phyloP scores from a whole-genome alignment of 2,329 filamentous ascomycete genomes.

The Fusarium sp. region DNA sequence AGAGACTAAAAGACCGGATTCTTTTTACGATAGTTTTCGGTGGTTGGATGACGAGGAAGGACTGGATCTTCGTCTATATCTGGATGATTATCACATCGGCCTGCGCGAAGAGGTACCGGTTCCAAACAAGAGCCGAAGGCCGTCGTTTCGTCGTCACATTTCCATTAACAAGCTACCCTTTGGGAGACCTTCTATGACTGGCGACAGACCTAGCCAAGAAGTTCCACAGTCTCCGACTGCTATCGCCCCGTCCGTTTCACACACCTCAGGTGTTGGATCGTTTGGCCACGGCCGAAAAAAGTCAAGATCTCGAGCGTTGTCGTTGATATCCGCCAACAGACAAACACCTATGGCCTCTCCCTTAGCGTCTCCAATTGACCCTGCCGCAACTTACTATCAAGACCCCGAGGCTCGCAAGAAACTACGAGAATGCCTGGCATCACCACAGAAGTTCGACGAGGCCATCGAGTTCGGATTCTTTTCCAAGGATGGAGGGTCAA shows the following conservation, averaged over 20 bases:
- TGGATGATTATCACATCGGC: constrained; percentile 78
- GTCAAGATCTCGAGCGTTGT: constrained; percentile 66
- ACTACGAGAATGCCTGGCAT: constrained; percentile 85
- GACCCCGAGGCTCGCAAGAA: constrained; percentile 90
- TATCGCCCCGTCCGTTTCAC: constrained; percentile 36
- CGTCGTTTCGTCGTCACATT: constrained; percentile 76
- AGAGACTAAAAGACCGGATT: constrained; percentile 56
- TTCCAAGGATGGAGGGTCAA: constrained; percentile 60
- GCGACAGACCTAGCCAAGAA: constrained; percentile 61
- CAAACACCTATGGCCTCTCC: constrained; percentile 49
- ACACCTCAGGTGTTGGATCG: constrained; percentile 37
- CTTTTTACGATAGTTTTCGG: constrained; percentile 74
- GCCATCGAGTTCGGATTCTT: constrained; percentile 94
- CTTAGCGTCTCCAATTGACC: constrained; percentile 64
- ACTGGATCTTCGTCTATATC: constrained; percentile 72
- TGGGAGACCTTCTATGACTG: constrained; percentile 64
- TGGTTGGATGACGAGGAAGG: constrained; percentile 81
- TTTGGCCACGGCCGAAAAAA: constrained; percentile 59
- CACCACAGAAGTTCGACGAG: constrained; percentile 95
- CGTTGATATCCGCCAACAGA: constrained; percentile 61
- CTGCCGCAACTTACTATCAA: constrained; percentile 83
- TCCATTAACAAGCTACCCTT: constrained; percentile 77
- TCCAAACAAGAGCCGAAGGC: constrained; percentile 60
- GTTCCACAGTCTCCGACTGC: constrained; percentile 47
- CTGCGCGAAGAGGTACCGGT: constrained; percentile 62